phyloP scores from a whole-genome alignment of 805 yeast species.

The Metschnikowia noctiluminum region DNA sequence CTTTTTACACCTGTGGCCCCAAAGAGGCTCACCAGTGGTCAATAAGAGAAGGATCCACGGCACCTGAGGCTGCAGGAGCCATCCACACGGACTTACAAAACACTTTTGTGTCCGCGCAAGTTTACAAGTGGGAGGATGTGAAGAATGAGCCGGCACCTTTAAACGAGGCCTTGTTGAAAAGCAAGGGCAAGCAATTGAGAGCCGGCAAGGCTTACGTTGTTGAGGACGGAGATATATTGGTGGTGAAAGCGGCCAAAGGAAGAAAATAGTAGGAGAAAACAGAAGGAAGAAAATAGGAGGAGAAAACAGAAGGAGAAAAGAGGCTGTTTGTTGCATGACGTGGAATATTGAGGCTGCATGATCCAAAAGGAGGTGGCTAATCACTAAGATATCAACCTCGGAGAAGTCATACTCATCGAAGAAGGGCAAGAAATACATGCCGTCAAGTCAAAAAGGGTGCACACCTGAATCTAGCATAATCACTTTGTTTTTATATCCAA shows the following conservation, averaged over 20 bases:
- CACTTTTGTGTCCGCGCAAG: constrained; percentile 92
- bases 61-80: constrained; percentile 99
- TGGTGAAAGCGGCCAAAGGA: constrained; percentile 45
- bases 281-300: too few species aligned
- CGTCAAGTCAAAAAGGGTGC: too few species aligned
- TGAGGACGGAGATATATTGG: constrained; percentile 80
- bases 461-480: too few species aligned
- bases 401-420: too few species aligned
- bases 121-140: constrained; percentile 81
- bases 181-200: constrained; percentile 56
- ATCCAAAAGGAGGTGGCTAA: too few species aligned
- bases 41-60: constrained; percentile 82
- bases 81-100: constrained; percentile 94
- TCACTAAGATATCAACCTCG: too few species aligned
- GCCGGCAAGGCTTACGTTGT: constrained; percentile 77
- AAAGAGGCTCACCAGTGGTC: constrained; percentile 99
- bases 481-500: too few species aligned
- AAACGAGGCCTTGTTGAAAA: constrained; percentile 49
- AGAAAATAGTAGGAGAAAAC: too few species aligned
- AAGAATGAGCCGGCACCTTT: constrained; percentile 36
- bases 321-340: too few species aligned
- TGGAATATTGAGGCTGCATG: too few species aligned
- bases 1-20: constrained; percentile 95
- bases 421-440: too few species aligned
- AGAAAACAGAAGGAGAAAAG: neutral